phyloP scores from a whole-genome alignment of 225 moss, liverwort and hornwort genomes.

The Marchantia paleacea region DNA sequence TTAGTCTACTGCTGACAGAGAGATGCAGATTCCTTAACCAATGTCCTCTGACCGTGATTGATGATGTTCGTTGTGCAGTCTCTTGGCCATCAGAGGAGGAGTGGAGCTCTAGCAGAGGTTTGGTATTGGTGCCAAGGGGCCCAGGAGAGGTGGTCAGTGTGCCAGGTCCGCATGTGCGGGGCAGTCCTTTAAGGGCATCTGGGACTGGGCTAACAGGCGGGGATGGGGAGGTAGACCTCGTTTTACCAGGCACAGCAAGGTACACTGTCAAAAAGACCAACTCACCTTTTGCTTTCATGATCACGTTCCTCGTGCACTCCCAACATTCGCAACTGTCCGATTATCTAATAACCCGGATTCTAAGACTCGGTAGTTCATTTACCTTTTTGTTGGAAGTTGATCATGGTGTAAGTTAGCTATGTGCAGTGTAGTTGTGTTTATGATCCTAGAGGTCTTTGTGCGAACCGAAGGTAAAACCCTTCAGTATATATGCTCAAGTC shows the following conservation, averaged over 20 bases:
- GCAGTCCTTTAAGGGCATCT: slow-evolving; percentile 89
- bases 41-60: background rate
- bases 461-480: no score
- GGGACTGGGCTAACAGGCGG: slow-evolving; percentile 51
- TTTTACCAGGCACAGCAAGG: slow-evolving; percentile 97
- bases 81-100: slow-evolving; percentile 69
- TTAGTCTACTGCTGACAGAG: background rate
- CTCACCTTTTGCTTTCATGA: no score
- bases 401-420: no score
- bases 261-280: slow-evolving; percentile 2
- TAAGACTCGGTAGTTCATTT: background rate
- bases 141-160: slow-evolving; percentile 49
- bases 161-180: slow-evolving; percentile 87
- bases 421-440: background rate
- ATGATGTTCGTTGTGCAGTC: slow-evolving; percentile 17
- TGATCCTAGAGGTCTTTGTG: no score
- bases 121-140: slow-evolving; percentile 79
- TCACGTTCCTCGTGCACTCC: no score
- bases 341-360: background rate
- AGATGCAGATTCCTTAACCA: background rate
- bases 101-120: slow-evolving; percentile 77
- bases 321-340: no score
- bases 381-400: no score
- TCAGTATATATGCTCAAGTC: no score
- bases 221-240: slow-evolving; percentile 84